These are phyloP conservation scores for Monascus purpureus DNA, from an alignment of 495 filamentous ascomycete species.

Conservation along the genomic window DNA sequence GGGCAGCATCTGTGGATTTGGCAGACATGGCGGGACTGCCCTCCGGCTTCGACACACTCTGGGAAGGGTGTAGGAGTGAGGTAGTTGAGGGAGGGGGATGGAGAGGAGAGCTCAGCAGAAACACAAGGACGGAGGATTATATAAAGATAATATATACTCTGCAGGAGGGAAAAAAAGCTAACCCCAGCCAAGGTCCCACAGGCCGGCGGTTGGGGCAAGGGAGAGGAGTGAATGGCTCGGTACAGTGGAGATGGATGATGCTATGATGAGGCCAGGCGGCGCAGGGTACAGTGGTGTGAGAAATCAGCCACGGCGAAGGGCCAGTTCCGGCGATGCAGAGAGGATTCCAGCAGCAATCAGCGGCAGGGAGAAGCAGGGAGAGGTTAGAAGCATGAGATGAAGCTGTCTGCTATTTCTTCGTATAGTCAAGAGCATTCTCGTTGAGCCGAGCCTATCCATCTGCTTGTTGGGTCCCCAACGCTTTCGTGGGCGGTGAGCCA, in stretches of 20 bases:
- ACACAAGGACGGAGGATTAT: not conserved
- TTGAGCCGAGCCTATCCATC: not conserved
- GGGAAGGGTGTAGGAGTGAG: not conserved
- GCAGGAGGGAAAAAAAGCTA: not conserved
- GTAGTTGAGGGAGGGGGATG: not conserved
- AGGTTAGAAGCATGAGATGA: not conserved
- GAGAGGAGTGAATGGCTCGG: no score
- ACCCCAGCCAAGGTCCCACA: no score
- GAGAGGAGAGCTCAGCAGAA: not conserved
- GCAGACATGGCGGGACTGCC: slow-evolving; percentile 22
- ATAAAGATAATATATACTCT: no score
- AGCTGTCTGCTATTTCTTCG: not conserved
- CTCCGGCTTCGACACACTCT: slow-evolving; percentile 1
- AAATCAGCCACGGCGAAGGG: no score
- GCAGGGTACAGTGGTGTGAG: no score
- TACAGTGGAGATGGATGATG: no score
- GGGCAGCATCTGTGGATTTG: slow-evolving; percentile 18
- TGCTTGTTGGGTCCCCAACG: slow-evolving; percentile 15
- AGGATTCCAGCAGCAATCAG: no score
- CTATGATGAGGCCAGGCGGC: no score
- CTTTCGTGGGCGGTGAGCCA: slow-evolving; percentile 3
- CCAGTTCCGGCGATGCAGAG: no score
- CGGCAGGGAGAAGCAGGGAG: slow-evolving; percentile 2
- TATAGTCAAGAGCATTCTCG: slow-evolving; percentile 1
- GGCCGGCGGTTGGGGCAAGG: no score